These are phyloP conservation scores for Globisporangium mamillatum DNA, from an alignment of 352 stramenopile species.

Conservation along the genomic window DNA sequence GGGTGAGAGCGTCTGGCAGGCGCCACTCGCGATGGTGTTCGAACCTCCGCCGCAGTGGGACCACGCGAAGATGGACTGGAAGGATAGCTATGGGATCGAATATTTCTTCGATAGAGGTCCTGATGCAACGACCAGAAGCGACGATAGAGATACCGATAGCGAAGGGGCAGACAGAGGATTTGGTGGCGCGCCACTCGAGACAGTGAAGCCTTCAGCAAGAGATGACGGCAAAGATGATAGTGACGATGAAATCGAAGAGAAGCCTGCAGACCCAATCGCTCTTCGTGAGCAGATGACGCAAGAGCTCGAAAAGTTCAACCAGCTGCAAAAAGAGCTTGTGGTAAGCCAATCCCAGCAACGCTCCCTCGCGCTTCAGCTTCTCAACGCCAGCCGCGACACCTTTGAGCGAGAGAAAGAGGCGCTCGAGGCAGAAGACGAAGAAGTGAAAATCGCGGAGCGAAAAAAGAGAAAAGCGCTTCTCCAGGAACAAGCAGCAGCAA, in stretches of 20 bases:
- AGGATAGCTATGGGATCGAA: conserved; percentile 40
- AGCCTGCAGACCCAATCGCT: conserved; percentile 39
- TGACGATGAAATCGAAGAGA: conserved; percentile 20
- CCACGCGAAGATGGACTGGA: conserved; percentile 52
- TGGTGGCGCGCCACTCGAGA: background rate
- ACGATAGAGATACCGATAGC: conserved; percentile 8
- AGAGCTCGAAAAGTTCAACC: conserved; percentile 27
- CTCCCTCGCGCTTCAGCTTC: conserved; percentile 52
- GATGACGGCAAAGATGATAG: conserved; percentile 9
- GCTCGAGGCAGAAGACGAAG: conserved; percentile 45
- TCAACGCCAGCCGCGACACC: conserved; percentile 51
- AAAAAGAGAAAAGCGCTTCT: conserved; percentile 40
- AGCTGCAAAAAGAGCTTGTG: conserved; percentile 36
- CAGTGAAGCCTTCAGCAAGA: background rate
- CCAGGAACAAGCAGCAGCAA: conserved; percentile 45
- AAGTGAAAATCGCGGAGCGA: conserved; percentile 41
- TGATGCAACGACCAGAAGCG: background rate
- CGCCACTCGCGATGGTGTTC: conserved; percentile 53
- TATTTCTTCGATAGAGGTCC: conserved; percentile 34
- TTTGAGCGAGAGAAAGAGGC: conserved; percentile 56
- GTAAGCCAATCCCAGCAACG: conserved; percentile 36
- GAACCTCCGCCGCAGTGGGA: conserved; percentile 60
- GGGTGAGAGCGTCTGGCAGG: conserved; percentile 53
- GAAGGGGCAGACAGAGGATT: background rate
- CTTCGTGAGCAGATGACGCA: conserved; percentile 42